phyloP scores from a whole-genome alignment of 257 asterid genomes.

The Capsicum baccatum region DNA sequence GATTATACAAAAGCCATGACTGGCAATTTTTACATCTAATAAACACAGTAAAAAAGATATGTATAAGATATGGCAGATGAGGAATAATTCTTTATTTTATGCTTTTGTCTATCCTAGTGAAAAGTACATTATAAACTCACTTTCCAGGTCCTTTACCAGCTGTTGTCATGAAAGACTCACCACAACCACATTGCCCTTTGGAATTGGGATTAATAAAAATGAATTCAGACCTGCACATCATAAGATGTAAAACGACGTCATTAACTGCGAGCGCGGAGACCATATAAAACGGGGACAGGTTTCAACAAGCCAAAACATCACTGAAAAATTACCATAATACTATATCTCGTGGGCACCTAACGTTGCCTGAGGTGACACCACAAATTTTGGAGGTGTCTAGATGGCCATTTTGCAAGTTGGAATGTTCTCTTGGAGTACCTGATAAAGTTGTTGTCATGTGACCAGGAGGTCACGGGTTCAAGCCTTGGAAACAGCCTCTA shows the following conservation, averaged over 20 bases:
- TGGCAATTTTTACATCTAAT: constrained; percentile 8
- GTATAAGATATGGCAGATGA: neutral
- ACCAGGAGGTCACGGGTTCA: too few species aligned
- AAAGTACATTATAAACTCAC: constrained; percentile 26
- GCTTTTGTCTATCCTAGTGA: neutral
- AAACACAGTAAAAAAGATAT: neutral
- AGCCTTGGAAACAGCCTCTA: too few species aligned
- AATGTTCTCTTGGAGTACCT: too few species aligned
- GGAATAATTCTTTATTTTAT: constrained; percentile 14
- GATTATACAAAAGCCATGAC: neutral
- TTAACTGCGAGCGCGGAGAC: neutral
- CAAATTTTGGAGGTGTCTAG: too few species aligned
- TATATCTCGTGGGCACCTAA: too few species aligned
- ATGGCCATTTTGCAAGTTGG: too few species aligned
- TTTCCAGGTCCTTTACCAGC: constrained; percentile 21
- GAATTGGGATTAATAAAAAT: constrained; percentile 39
- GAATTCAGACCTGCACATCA: constrained; percentile 32
- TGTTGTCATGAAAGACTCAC: constrained; percentile 40
- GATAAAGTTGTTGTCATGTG: too few species aligned
- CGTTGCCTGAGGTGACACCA: too few species aligned
- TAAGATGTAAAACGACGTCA: neutral
- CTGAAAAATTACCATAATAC: too few species aligned
- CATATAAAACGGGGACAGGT: neutral
- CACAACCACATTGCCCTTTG: constrained; percentile 42
- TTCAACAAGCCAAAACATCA: neutral